These are phyloP conservation scores for Salvia hispanica DNA, from an alignment of 257 asterid genomes.

Conservation along the genomic window DNA sequence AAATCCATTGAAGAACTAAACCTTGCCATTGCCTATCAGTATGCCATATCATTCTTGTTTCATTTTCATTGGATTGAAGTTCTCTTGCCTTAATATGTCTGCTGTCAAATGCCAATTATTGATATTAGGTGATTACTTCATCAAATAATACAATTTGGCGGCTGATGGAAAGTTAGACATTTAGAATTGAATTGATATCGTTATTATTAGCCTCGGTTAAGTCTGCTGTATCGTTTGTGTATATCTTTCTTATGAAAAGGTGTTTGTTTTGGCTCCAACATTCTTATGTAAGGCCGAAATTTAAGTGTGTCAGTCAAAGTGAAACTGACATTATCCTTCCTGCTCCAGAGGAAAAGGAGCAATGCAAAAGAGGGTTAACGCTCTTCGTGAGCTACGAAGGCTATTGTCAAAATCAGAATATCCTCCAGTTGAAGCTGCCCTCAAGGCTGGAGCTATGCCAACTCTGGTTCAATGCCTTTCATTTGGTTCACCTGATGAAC, in stretches of 20 bases:
- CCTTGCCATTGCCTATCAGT: constrained; percentile 66
- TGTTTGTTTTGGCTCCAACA: neutral
- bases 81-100: constrained; percentile 6
- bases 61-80: constrained; percentile 21
- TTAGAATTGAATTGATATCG: neutral
- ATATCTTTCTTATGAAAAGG: neutral
- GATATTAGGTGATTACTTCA: neutral
- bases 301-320: neutral
- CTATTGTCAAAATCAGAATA: constrained; percentile 81
- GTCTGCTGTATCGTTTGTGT: neutral
- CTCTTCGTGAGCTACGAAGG: constrained; percentile 88
- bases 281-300: neutral
- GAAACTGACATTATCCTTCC: constrained; percentile 19
- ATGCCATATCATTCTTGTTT: constrained; percentile 36
- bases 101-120: neutral
- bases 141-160: neutral
- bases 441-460: constrained; percentile 78
- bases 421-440: constrained; percentile 92
- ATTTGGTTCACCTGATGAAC: constrained; percentile 94
- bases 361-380: constrained; percentile 70
- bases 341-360: constrained; percentile 81
- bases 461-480: constrained; percentile 78
- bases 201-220: neutral
- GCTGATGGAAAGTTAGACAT: neutral
- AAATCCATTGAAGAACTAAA: constrained; percentile 73